Evolutionary conservation across 2,329 filamentous ascomycete species (phyloP), one percentile per base, ranked within the genome.

Genomic region (Aplosporella prunicola): DNA sequence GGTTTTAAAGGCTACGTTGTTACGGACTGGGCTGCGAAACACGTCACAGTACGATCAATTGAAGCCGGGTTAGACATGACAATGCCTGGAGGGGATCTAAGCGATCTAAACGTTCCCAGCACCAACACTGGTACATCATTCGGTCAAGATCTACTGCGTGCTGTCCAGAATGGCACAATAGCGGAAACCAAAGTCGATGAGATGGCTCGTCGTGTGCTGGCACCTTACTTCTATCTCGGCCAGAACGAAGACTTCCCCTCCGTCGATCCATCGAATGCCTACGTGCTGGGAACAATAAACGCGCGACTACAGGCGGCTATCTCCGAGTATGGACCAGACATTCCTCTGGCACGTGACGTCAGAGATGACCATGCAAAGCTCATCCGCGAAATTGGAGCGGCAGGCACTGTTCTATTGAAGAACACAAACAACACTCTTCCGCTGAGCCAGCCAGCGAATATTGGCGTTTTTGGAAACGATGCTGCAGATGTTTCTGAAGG

Each of bases 381-480:
- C n/a, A 64, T 67, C 25, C 55, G 62, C 7, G 49, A 60, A 25
- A 46, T 63, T 7, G 62, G 60, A 22, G 59, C 59, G n/a, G 62
- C 59, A 20, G 60, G 60, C 3, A 57, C 53, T 20, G 61, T 65
- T 6, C 47, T 64, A 7, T 46, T 72, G 11, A 72, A 72, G 53
- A 76, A 77, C 38, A 50, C 47, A 1, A 61, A 63, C 8, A 56
- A 58, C 5, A 52, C 66, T 2, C 58, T 77, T 1, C 73, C 72
- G 0, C 53, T 82, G 5, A 65, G 66, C 34, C 65, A 63, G 35
- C 68, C 69, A 9, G 58, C 54, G 30, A 64, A 61, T 20, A 62
- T 72, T 29, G 62, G 58, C 2, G 54, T 73, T 1, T 69, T 71
- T 39, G 69, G 69, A 2, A 67, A 69, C 36, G 64, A 66, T 44